A percentile compares a stretch with the other conserved stretches of the same genome.
These are phyloP conservation scores for Bimuria novae-zelandiae DNA, from an alignment of 2,329 filamentous ascomycete genomes.

Conservation along the genomic window DNA sequence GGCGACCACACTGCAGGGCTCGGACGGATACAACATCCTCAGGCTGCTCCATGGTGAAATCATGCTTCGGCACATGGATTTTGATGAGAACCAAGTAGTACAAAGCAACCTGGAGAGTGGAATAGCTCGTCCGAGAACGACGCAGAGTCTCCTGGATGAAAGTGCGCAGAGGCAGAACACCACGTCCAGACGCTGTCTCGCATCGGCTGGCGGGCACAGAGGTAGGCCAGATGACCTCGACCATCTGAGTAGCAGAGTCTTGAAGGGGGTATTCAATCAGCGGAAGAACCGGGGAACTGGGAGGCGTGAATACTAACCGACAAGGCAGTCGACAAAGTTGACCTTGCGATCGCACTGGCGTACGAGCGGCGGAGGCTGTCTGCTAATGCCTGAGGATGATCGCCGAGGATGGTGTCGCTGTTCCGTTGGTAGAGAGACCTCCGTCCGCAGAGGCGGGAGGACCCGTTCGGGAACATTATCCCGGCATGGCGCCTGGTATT, in stretches of 20 bases:
- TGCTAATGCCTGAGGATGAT: slow-evolving; percentile 60
- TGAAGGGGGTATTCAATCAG: slow-evolving; percentile 41
- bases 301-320: slow-evolving; percentile 72
- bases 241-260: slow-evolving; percentile 98
- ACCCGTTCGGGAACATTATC: slow-evolving; percentile 34
- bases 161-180: slow-evolving; percentile 84
- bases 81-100: slow-evolving; percentile 97
- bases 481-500: slow-evolving; percentile 45
- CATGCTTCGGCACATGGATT: slow-evolving; percentile 78
- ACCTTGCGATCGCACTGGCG: slow-evolving; percentile 91
- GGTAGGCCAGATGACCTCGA: slow-evolving; percentile 95
- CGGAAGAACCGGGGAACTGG: slow-evolving; percentile 40
- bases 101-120: slow-evolving; percentile 91
- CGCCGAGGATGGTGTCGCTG: slow-evolving; percentile 67
- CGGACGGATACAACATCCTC: slow-evolving; percentile 73
- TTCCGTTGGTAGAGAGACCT: slow-evolving; percentile 61
- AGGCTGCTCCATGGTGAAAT: slow-evolving; percentile 85
- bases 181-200: slow-evolving; percentile 68
- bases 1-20: slow-evolving; percentile 90
- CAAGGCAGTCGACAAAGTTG: slow-evolving; percentile 94
- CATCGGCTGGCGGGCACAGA: slow-evolving; percentile 78
- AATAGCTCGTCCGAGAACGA: slow-evolving; percentile 94
- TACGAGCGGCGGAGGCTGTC: slow-evolving; percentile 74
- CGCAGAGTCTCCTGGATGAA: slow-evolving; percentile 98
- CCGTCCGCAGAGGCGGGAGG: slow-evolving; percentile 40